Base-by-base conservation (phyloP, 306 rosid genomes). In the Ormosia semicastrata region DNA sequence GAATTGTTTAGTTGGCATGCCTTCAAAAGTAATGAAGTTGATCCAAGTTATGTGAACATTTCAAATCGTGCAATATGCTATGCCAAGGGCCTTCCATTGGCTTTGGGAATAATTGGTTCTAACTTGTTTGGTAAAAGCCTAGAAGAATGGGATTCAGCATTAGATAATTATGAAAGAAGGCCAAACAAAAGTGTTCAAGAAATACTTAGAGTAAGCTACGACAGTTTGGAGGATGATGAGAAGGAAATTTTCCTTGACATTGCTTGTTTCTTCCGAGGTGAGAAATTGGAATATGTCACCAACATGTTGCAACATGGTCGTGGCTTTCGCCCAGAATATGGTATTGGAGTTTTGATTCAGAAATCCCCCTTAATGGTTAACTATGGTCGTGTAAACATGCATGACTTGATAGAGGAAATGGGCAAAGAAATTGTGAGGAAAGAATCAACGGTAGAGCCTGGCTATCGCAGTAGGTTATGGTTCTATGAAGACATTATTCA, bases 191-290 rank as follows among this genome's bases (percentile, higher is more conserved):
- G 37, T 33, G 12, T 80, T 34, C 73, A 50, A 10, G 6, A 39
- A 2, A 4, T 66, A 12, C 66, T 77, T 34, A 66, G 1, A 37
- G 49, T 53, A 5, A 80, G 72, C 13, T 80, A 44, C 46, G 78
- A 80, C 5, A 12, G 54, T 13, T 58, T 80, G 54, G 71, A 80
- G n/a, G 1, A 41, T 7, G 11, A 33, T 1, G 73, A 59, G 17
- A 80, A 24, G 62, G 56, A 60, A 50, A 58, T 80, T 18, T 80
- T 80, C 30, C 79, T 80, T 4, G 84, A 80, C 66, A 72, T 72
- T 66, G 82, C 75, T 24, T 77, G 81, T 24, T 78, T 78, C 75
- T 78, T 66, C 15, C 75, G 6, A 24, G 24, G 5, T 59, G 29
- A 8, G 8, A 36, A 8, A 40, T 46, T 69, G 39, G 57, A 69